These are phyloP conservation scores for Choiromyces venosus DNA, from an alignment of 495 filamentous ascomycete species.

Conservation along the genomic window DNA sequence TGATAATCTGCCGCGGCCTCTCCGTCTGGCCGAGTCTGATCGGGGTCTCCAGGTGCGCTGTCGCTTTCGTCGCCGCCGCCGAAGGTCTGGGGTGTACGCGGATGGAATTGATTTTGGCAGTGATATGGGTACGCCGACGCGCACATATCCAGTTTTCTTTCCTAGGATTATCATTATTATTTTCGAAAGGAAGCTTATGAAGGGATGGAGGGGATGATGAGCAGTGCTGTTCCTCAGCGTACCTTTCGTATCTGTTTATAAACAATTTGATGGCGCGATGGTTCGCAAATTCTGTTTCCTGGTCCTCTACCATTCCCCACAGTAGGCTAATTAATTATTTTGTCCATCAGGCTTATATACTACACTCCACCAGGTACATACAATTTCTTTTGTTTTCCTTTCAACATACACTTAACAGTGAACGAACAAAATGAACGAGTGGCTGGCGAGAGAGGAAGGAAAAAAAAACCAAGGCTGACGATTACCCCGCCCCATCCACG, in stretches of 20 bases:
- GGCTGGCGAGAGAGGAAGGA: no score
- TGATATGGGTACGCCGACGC: slow-evolving; percentile 81
- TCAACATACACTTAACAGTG: neutral
- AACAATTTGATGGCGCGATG: slow-evolving; percentile 90
- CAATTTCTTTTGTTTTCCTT: slow-evolving; percentile 17
- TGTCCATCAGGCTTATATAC: slow-evolving; percentile 82
- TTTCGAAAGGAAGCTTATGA: slow-evolving; percentile 5
- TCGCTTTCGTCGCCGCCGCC: slow-evolving; percentile 26
- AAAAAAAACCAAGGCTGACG: slow-evolving; percentile 17
- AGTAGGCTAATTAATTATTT: slow-evolving; percentile 1
- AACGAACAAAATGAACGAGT: neutral
- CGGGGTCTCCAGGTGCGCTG: slow-evolving; percentile 33
- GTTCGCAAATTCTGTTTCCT: no score
- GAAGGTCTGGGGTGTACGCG: slow-evolving; percentile 27
- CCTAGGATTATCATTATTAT: slow-evolving; percentile 2
- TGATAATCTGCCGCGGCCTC: slow-evolving; percentile 57
- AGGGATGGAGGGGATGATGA: slow-evolving; percentile 6
- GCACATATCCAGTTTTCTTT: slow-evolving; percentile 7
- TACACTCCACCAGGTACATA: slow-evolving; percentile 63
- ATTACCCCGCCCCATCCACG: neutral
- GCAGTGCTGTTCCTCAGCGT: slow-evolving; percentile 74
- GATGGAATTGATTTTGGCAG: slow-evolving; percentile 67
- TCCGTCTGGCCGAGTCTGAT: slow-evolving; percentile 40
- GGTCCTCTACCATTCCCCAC: no score
- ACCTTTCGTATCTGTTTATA: slow-evolving; percentile 83